phyloP scores from a whole-genome alignment of 202 grass and related monocot species.

The Setaria viridis region DNA sequence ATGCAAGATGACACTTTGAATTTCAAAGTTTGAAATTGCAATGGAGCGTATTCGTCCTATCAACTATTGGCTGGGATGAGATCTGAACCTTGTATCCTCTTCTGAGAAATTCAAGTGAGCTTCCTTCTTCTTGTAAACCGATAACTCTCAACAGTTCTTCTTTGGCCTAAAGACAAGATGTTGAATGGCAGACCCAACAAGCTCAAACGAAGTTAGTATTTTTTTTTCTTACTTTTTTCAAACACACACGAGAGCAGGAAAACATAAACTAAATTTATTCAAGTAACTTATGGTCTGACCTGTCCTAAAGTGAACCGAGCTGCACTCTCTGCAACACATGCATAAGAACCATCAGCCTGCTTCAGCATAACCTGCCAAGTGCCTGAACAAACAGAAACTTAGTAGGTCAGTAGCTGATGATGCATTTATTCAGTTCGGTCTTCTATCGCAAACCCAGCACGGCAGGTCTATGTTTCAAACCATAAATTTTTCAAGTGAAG shows the following conservation, averaged over 20 bases:
- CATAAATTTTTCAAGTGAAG: background rate
- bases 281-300: constrained; percentile 50
- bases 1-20: background rate
- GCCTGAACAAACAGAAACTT: constrained; percentile 57
- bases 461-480: background rate
- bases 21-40: constrained; percentile 3
- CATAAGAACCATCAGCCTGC: constrained; percentile 86
- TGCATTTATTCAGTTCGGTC: background rate
- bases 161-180: constrained; percentile 62
- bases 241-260: background rate
- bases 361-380: constrained; percentile 99
- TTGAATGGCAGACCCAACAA: constrained; percentile 7
- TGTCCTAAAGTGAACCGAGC: constrained; percentile 93
- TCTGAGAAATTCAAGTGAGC: constrained; percentile 90
- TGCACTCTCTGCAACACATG: constrained; percentile 90
- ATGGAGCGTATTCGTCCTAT: background rate
- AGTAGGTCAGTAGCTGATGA: background rate
- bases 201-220: background rate
- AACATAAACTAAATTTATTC: background rate
- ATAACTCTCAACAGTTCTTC: constrained; percentile 92
- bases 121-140: constrained; percentile 94
- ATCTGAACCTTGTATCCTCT: constrained; percentile 89
- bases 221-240: too few relatives aligned
- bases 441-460: constrained; percentile 19
- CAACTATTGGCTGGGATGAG: constrained; percentile 9